Base-by-base conservation (phyloP, 139 green algal species). In the Chlamydomonas sp. region DNA sequence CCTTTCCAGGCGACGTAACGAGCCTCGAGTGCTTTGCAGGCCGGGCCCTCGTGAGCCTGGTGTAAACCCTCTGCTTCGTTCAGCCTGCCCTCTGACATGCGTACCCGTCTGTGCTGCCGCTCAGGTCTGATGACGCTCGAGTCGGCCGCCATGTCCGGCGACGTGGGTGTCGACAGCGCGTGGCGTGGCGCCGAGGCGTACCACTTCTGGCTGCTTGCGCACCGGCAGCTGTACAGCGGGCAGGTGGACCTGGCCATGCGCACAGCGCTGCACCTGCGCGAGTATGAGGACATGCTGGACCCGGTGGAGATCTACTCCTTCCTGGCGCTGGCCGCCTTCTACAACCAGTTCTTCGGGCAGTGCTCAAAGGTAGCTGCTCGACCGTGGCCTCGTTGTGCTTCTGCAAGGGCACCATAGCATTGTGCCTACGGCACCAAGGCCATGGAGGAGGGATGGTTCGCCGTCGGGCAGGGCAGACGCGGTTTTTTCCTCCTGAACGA, bases 191-290 rank as follows among this genome's bases (percentile, higher is more conserved):
- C 96, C n/a, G 94, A 98, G 89, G 96, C 94, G 0, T 96, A 96
- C 88, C 96, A 98, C 91, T 96, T 97, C 77, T 98, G 94, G 94
- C 90, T 97, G 80, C 88, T 97, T 62, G 95, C 94, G 62, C 95
- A 97, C 77, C 81, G 93, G 5, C 81, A 94, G 73, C 78, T 93
- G 66, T 91, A 90, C 73, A 78, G 60, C 58, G 83, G 88, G 31
- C 82, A 94, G 79, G 91, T 93, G n/a, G 93, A 96, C 58, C 89
- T 91, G 60, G 93, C 94, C 67, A 92, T 97, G 91, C 91, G 92
- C 17, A 96, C 95, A 3, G 94, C 95, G 15, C 88, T 97, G 84
- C 91, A 94, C 78, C 89, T 97, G 77, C 89, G 90, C 9, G 78
- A 94, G 63, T 98, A 96, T 89, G 94, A 97, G 83, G 94, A 97